Percentiles rank a stretch among this genome's conserved stretches.
These are phyloP conservation scores for Dryas alaskensis DNA, from an alignment of 306 rosid genomes.

Conservation along the genomic window DNA sequence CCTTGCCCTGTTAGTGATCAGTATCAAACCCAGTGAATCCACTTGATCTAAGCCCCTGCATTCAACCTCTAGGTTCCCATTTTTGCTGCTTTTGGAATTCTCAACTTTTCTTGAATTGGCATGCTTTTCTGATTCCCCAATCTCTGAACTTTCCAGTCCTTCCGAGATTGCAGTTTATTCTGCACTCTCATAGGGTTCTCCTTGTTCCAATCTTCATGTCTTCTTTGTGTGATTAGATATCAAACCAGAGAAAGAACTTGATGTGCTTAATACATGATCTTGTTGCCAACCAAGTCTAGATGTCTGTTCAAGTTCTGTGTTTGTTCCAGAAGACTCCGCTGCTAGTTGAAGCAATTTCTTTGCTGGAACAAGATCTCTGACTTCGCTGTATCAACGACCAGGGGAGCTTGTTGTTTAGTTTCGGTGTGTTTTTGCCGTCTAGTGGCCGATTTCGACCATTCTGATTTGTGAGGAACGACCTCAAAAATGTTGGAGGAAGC, in stretches of 20 bases:
- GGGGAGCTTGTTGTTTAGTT: too few relatives aligned
- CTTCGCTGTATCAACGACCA: too few relatives aligned
- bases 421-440: too few relatives aligned
- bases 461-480: too few relatives aligned
- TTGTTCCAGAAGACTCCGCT: slow-evolving; percentile 58
- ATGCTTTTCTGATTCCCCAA: slow-evolving; percentile 30
- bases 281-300: slow-evolving; percentile 27
- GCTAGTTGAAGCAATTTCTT: slow-evolving; percentile 31
- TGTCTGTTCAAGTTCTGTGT: slow-evolving; percentile 41
- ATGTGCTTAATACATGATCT: slow-evolving; percentile 35
- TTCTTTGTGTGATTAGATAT: slow-evolving; percentile 28
- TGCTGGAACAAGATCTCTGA: slow-evolving; percentile 26
- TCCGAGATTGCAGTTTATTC: slow-evolving; percentile 23
- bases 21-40: slow-evolving; percentile 60
- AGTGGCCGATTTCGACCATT: too few relatives aligned
- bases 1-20: slow-evolving; percentile 62
- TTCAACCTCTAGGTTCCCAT: slow-evolving; percentile 34
- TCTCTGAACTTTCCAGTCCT: slow-evolving; percentile 28
- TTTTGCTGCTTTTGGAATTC: slow-evolving; percentile 25
- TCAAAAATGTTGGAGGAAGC: too few relatives aligned
- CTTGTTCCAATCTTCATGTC: slow-evolving; percentile 29
- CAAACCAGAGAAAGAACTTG: slow-evolving; percentile 69
- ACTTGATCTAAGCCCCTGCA: slow-evolving; percentile 77
- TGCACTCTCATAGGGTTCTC: slow-evolving; percentile 34
- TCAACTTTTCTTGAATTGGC: slow-evolving; percentile 14